A percentile compares a stretch with the other conserved stretches of the same genome.
Conservation (phyloP, 148 eudicot genomes). For the Chenopodium berlandieri region DNA sequence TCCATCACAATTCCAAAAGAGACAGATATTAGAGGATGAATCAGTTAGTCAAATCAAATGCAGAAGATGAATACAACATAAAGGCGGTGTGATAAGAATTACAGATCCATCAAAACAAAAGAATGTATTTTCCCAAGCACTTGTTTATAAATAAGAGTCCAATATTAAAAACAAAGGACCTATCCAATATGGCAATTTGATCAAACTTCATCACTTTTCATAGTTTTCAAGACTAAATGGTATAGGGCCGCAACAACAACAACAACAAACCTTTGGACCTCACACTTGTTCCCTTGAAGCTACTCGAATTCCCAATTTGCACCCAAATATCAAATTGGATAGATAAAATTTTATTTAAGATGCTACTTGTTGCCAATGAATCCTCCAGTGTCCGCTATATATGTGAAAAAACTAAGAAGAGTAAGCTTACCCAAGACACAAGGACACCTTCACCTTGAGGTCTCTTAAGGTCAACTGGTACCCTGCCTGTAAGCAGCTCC, state of each 20-base stretch:
- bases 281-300: neutral
- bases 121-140: neutral
- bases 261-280: too few relatives aligned
- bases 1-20: neutral
- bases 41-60: neutral
- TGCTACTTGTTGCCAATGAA: neutral
- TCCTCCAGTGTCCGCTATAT: neutral
- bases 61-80: neutral
- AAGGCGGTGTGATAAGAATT: neutral
- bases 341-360: neutral
- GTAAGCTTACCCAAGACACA: slow-evolving; percentile 78
- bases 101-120: neutral
- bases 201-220: too few relatives aligned
- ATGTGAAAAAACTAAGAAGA: neutral
- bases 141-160: neutral
- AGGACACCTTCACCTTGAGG: slow-evolving; percentile 85
- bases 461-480: slow-evolving; percentile 89
- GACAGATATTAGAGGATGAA: neutral
- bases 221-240: too few relatives aligned
- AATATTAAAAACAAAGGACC: neutral
- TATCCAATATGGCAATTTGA: neutral
- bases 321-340: neutral
- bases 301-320: neutral
- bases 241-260: too few relatives aligned
- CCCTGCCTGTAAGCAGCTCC: slow-evolving; percentile 90